Evolutionary conservation across 23 red algal species (phyloP).

Genomic region (Gracilaria caudata): DNA sequence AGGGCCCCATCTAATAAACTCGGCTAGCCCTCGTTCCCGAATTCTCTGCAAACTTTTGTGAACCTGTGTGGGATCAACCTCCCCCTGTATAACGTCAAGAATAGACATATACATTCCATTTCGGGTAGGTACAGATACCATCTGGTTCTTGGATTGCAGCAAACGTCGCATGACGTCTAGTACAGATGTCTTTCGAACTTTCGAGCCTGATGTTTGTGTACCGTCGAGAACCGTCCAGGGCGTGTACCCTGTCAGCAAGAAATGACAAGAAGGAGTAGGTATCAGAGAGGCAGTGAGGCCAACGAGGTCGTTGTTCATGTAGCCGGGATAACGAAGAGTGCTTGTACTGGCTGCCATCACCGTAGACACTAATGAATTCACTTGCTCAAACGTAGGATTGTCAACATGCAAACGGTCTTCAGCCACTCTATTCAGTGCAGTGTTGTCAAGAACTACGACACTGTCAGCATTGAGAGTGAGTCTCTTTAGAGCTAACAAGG

Average conservation of each 20-base stretch:
- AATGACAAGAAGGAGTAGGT: constrained; percentile 92
- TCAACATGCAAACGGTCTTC: constrained; percentile 87
- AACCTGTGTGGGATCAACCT: constrained; percentile 93
- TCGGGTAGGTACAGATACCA: constrained; percentile 88
- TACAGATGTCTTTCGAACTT: constrained; percentile 95
- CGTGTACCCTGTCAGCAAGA: constrained; percentile 94
- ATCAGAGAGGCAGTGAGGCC: constrained; percentile 91
- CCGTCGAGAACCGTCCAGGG: constrained; percentile 93
- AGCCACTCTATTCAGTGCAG: constrained; percentile 92
- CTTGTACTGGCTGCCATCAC: constrained; percentile 97
- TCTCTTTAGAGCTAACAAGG: constrained; percentile 87
- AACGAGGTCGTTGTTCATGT: constrained; percentile 97
- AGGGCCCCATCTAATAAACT: constrained; percentile 88
- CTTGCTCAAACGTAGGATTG: constrained; percentile 93
- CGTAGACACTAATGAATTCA: constrained; percentile 95
- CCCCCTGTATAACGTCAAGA: constrained; percentile 95
- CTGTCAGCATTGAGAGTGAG: constrained; percentile 89
- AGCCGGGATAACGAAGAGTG: constrained; percentile 93
- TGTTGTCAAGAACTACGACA: constrained; percentile 96
- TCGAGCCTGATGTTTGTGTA: constrained; percentile 70
- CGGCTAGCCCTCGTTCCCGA: constrained; percentile 82
- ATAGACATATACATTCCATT: constrained; percentile 94
- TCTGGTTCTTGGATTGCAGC: constrained; percentile 93
- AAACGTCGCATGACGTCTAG: constrained; percentile 97
- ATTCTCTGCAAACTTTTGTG: constrained; percentile 96